Base-by-base conservation (phyloP, 257 asterid species). In the Solanum sejunctum region DNA sequence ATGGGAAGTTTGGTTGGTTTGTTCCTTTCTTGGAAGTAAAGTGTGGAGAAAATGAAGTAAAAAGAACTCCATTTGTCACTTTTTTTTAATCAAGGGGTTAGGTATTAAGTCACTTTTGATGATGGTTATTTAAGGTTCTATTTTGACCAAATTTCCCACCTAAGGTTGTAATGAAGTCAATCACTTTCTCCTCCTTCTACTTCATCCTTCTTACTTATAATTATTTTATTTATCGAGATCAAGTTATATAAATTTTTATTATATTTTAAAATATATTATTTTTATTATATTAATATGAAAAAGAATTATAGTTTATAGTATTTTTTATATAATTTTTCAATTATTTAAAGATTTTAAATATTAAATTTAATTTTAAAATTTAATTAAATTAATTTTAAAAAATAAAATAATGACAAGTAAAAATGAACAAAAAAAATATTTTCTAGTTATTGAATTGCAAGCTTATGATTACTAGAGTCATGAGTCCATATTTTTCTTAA, bases 11-110 rank as follows among this genome's bases (percentile, higher is more conserved):
- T 72, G 10, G 43, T 75, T 75, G 41, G 90, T 67, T 26, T 21
- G 84, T 91, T 81, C 93, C 93, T 94, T 92, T 85, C 94, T 92
- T 93, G 69, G 91, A 88, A 89, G 89, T 83, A 87, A 94, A 91
- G 92, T 77, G 26, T 51, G 49, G 82, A 77, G 82, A 77, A 77
- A 77, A 77, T 77, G 64, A 52, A 51, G 82, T 77, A 64, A 51
- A 77, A 21, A 23, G 45, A 86, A 85, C 84, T 84, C 86, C 87
- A 86, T 84, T 82, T 86, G 86, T 87, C 90, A 71, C 80, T 80
- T 61, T 56, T 56, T 57, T 5, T 69, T 41, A 7, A 12, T 36
- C 6, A 51, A 28, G 61, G 21, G 70, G 84, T 86, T 79, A 84
- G 60, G 87, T 52, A 54, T 21, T 51, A 23, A 77, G 63, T 77